Conservation (phyloP, 2,329 filamentous ascomycete species). For the Exophiala sp. region DNA sequence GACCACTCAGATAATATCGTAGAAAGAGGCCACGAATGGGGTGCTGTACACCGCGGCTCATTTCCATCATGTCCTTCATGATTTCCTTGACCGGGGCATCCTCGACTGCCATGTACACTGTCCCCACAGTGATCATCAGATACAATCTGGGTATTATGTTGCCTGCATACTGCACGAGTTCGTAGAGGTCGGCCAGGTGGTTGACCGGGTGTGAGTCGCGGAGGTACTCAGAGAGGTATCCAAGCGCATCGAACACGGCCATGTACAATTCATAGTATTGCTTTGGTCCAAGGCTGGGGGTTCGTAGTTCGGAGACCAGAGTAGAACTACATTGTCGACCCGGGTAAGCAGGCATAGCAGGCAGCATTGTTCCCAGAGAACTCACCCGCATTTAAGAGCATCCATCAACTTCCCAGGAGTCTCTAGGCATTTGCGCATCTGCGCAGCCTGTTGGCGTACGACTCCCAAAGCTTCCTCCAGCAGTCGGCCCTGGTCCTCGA, state of each 20-base stretch:
- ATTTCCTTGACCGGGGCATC: constrained; percentile 99
- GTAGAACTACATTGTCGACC: constrained; percentile 63
- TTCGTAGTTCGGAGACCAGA: constrained; percentile 94
- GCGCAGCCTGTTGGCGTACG: constrained; percentile 89
- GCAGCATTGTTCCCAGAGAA: constrained; percentile 27
- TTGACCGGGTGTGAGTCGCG: constrained; percentile 97
- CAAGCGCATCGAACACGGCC: constrained; percentile 95
- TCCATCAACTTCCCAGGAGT: constrained; percentile 99
- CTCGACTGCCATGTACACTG: constrained; percentile 97
- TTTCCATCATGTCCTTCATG: constrained; percentile 99
- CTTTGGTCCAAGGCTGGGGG: constrained; percentile 94
- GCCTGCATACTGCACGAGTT: constrained; percentile 94
- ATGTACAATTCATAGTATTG: constrained; percentile 99
- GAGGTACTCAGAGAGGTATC: constrained; percentile 91
- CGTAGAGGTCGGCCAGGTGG: constrained; percentile 95
- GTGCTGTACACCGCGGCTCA: constrained; percentile 96
- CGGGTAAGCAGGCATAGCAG: constrained; percentile 24
- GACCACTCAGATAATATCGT: constrained; percentile 91
- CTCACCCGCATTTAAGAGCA: constrained; percentile 97
- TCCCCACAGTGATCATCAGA: constrained; percentile 98
- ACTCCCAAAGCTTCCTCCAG: constrained; percentile 95
- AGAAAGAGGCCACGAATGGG: constrained; percentile 91
- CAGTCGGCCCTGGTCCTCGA: constrained; percentile 81
- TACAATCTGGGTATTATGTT: constrained; percentile 96
- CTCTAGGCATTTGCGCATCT: constrained; percentile 97